Evolutionary conservation across 164 flowering plant genomes (phyloP), one percentile per base, ranked within the genome.

Genomic region (Magnolia changhungtana): DNA sequence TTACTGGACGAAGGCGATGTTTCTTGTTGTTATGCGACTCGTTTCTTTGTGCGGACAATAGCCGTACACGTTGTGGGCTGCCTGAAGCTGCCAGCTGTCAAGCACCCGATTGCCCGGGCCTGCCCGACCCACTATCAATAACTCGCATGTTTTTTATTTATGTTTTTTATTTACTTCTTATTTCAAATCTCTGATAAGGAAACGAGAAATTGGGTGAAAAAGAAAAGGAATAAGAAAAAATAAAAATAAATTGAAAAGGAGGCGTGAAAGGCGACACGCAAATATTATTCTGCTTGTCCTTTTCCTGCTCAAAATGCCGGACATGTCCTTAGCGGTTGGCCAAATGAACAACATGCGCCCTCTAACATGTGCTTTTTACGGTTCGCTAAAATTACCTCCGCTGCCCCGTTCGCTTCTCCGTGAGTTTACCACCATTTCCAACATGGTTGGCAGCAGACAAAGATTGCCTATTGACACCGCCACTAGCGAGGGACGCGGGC

Each of bases 11-110:
- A 37, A 4, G 45, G 7, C 45, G 45, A 4, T 37, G 7, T 37
- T 37, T 37, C 45, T 0, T 37, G 45, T 37, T 37, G 7, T 6
- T 7, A 27, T 45, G 23, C 75, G 24, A 14, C n/a, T 72, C 74
- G 19, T 13, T 27, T 29, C 20, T 50, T 51, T 27, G 72, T 67
- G 64, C 19, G 66, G 77, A 13, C 50, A 51, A 0, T 19, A 24
- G 49, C 77, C 77, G 72, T 75, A 75, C 72, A 75, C 77, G 77
- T 75, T 11, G 77, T 19, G 5, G 71, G 50, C 77, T 75, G 71
- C 65, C 77, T 65, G 8, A 18, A 18, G 24, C 50, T 75, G 63
- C 71, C 59, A 37, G 45, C 45, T 37, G 45, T 37, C 45, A 37
- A 37, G 45, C 45, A 37, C 45, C 45, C 7, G 45, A 50, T 59